Conservation (phyloP, 2,329 filamentous ascomycete species). For the Hypoxylon sp. region DNA sequence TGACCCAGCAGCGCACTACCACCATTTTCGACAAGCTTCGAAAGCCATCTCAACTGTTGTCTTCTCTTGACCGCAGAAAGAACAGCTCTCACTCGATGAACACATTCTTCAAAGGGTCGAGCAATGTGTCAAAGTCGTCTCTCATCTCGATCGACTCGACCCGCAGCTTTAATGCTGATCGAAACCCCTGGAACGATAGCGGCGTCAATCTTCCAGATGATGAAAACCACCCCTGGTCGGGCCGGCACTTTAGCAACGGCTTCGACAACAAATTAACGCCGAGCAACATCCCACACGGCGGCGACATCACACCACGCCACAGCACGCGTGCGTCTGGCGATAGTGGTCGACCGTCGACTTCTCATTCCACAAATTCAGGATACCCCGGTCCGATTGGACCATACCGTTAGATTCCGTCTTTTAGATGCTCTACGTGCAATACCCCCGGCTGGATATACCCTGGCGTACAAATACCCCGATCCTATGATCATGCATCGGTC, state of each 20-base stretch:
- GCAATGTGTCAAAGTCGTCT: constrained; percentile 92
- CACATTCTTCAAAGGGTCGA: constrained; percentile 93
- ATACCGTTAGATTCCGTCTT: constrained; percentile 81
- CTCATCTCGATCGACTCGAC: constrained; percentile 96
- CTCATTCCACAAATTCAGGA: constrained; percentile 95
- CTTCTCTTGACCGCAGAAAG: constrained; percentile 96
- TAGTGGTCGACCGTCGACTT: constrained; percentile 92
- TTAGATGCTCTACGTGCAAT: constrained; percentile 68
- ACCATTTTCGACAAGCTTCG: constrained; percentile 92
- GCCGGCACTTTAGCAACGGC: constrained; percentile 76
- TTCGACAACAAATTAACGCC: constrained; percentile 73
- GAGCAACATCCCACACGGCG: constrained; percentile 74
- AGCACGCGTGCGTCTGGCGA: constrained; percentile 87
- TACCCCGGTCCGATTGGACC: constrained; percentile 93
- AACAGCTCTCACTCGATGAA: constrained; percentile 90
- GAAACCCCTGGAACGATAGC: constrained; percentile 98
- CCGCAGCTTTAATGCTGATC: constrained; percentile 89
- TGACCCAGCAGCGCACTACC: constrained; percentile 81
- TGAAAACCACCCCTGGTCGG: constrained; percentile 76
- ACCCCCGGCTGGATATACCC: constrained; percentile 76
- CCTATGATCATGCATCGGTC: constrained; percentile 62
- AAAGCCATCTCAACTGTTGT: constrained; percentile 85
- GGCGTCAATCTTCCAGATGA: constrained; percentile 95
- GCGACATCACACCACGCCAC: constrained; percentile 88
- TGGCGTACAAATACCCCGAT: constrained; percentile 72